phyloP scores from a whole-genome alignment of 176 grass and related monocot species.

The Thinopyrum elongatum region DNA sequence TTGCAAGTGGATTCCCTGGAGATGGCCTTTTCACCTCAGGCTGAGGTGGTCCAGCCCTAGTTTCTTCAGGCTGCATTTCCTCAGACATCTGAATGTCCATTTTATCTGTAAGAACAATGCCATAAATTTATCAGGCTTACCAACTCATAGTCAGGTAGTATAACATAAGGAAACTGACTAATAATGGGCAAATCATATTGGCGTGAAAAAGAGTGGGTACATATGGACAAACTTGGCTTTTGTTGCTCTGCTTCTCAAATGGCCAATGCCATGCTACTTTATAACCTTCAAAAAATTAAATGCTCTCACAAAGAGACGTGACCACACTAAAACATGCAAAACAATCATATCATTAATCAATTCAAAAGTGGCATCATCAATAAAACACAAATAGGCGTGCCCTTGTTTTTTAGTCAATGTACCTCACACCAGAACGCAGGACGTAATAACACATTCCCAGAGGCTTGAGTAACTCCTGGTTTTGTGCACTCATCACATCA shows the following conservation, averaged over 20 bases:
- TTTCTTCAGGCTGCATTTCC: conserved; percentile 24
- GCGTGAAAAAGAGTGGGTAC: neutral
- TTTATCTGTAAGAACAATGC: conserved; percentile 33
- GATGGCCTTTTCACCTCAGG: conserved; percentile 36
- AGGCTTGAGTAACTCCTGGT: neutral
- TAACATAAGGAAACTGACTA: neutral
- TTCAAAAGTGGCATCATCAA: neutral
- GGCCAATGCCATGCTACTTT: neutral
- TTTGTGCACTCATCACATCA: neutral
- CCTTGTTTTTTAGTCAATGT: neutral
- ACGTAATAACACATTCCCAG: neutral
- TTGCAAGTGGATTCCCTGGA: conserved; percentile 54
- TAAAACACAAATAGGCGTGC: neutral
- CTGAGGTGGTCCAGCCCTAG: conserved; percentile 24
- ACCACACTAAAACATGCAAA: neutral
- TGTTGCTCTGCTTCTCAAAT: conserved; percentile 9
- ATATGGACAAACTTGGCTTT: neutral
- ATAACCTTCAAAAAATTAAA: neutral
- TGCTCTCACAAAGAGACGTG: neutral
- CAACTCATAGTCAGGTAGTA: neutral
- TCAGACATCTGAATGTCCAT: neutral
- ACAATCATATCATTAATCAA: neutral
- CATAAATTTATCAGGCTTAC: neutral
- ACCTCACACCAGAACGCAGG: neutral
- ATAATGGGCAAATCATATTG: neutral